Evolutionary conservation across 2,329 filamentous ascomycete species (phyloP).

Genomic region (Epichloe bromicola): DNA sequence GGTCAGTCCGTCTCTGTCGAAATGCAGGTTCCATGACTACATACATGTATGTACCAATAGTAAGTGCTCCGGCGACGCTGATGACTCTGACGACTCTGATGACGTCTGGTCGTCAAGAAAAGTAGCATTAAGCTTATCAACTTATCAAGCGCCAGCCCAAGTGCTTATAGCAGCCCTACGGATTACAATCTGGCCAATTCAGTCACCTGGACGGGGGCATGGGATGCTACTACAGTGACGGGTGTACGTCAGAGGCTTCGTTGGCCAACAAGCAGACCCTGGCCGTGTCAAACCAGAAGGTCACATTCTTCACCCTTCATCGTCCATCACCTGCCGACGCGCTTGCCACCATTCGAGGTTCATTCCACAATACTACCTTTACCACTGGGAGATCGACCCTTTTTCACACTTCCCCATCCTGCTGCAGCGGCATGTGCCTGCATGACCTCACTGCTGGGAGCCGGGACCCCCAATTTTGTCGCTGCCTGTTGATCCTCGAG

Average conservation of each 20-base stretch:
- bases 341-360: not conserved
- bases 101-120: too few species aligned
- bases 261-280: not conserved
- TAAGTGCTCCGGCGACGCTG: not conserved
- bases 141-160: too few species aligned
- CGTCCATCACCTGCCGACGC: not conserved
- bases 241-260: not conserved
- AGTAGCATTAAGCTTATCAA: too few species aligned
- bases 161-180: too few species aligned
- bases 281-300: too few species aligned
- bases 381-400: not conserved
- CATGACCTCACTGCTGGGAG: not conserved
- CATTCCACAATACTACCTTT: not conserved
- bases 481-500: not conserved
- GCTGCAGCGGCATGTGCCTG: not conserved
- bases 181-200: not conserved
- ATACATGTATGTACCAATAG: too few species aligned
- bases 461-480: not conserved
- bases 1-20: too few species aligned
- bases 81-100: too few species aligned
- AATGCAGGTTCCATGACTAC: too few species aligned
- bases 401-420: not conserved
- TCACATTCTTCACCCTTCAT: not conserved
- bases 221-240: not conserved
- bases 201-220: not conserved